Evolutionary conservation across 2,329 filamentous ascomycete genomes (phyloP).

Genomic region (Westerdykella sp.): DNA sequence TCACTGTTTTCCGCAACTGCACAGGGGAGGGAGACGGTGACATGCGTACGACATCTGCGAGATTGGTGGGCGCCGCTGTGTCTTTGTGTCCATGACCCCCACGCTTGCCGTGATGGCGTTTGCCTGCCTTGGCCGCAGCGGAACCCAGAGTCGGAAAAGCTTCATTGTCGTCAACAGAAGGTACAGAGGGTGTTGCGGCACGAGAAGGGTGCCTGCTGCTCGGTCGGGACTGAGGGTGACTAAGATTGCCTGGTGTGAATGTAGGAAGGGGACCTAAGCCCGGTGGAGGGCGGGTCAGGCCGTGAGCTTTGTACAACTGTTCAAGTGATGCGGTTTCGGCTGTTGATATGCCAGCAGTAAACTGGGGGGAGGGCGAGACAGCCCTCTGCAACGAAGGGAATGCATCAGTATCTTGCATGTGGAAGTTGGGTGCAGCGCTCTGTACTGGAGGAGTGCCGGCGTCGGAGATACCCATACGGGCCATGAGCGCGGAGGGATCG

Average conservation of each 20-base stretch:
- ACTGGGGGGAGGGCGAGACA: constrained; percentile 40
- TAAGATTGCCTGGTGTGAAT: constrained; percentile 50
- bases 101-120: constrained; percentile 90
- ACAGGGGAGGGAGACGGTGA: constrained; percentile 72
- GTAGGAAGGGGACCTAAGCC: constrained; percentile 59
- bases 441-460: constrained; percentile 58
- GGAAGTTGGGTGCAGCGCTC: constrained; percentile 60
- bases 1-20: constrained; percentile 54
- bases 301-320: constrained; percentile 35
- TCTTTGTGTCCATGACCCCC: constrained; percentile 64
- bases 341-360: constrained; percentile 34
- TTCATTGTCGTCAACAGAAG: constrained; percentile 86
- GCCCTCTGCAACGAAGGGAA: constrained; percentile 69
- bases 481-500: constrained; percentile 81
- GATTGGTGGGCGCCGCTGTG: constrained; percentile 56
- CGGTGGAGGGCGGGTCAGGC: constrained; percentile 55
- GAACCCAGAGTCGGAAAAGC: constrained; percentile 88
- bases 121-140: constrained; percentile 65
- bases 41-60: constrained; percentile 95
- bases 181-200: constrained; percentile 58
- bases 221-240: constrained; percentile 72
- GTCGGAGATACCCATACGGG: constrained; percentile 69
- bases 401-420: constrained; percentile 74
- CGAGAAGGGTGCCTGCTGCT: constrained; percentile 72
- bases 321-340: constrained; percentile 40